Percentiles rank a stretch among this genome's conserved stretches.
Conservation (phyloP, 768 basidiomycete species). For the Tricholomella constricta region DNA sequence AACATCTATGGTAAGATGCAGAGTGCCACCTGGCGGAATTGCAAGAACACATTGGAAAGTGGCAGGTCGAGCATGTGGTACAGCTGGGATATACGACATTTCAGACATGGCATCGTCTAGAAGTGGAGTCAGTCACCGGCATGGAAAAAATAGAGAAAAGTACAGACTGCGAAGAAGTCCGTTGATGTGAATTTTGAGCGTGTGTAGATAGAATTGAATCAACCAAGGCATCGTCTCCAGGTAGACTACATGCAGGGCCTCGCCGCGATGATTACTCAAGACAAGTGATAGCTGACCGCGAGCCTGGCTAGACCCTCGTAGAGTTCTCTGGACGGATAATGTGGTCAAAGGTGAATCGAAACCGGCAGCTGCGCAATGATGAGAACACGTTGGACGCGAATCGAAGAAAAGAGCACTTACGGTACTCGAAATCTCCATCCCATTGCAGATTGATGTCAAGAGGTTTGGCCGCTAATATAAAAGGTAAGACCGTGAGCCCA, state of each 20-base stretch:
- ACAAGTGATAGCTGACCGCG: slow-evolving; percentile 70
- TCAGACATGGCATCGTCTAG: slow-evolving; percentile 66
- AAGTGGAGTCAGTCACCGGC: slow-evolving; percentile 2
- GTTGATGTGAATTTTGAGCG: slow-evolving; percentile 55
- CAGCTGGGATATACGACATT: slow-evolving; percentile 66
- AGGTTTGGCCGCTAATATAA: slow-evolving; percentile 39
- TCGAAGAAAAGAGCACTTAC: slow-evolving; percentile 40
- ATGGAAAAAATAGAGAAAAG: background rate
- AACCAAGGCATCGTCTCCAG: slow-evolving; percentile 95
- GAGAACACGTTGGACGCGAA: background rate
- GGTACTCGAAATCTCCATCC: slow-evolving; percentile 61
- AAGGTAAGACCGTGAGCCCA: slow-evolving; percentile 15
- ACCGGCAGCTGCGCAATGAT: slow-evolving; percentile 32
- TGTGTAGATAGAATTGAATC: slow-evolving; percentile 85
- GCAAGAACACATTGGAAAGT: slow-evolving; percentile 70
- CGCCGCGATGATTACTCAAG: slow-evolving; percentile 59
- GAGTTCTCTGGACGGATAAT: slow-evolving; percentile 65
- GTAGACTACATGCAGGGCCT: slow-evolving; percentile 58
- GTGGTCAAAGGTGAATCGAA: slow-evolving; percentile 46
- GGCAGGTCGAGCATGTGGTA: slow-evolving; percentile 73
- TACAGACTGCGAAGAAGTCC: slow-evolving; percentile 48
- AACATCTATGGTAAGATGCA: slow-evolving; percentile 72
- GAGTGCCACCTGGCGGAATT: slow-evolving; percentile 67
- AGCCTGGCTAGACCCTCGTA: slow-evolving; percentile 76
- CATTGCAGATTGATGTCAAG: slow-evolving; percentile 62